Evolutionary conservation across 495 filamentous ascomycete genomes (phyloP).

Genomic region (Geoglossum glabrum): DNA sequence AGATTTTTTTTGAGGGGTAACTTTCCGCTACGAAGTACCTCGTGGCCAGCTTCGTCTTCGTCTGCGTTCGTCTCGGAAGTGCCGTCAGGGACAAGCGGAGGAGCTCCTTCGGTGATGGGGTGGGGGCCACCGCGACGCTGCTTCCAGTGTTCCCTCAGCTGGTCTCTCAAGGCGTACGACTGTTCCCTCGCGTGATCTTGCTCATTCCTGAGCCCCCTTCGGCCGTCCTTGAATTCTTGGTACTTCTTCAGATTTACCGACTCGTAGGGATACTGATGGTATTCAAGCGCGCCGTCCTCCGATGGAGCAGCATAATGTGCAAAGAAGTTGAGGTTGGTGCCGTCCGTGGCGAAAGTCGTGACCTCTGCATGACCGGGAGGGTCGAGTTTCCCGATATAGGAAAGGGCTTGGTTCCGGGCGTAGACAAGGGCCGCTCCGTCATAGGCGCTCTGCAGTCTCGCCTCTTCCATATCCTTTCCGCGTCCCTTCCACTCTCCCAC

Average conservation of each 20-base stretch:
- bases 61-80: conserved; percentile 20
- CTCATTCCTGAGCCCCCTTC: conserved; percentile 12
- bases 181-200: conserved; percentile 13
- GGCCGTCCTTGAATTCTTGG: conserved; percentile 8
- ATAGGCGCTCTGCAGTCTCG: conserved; percentile 12
- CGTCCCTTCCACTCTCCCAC: conserved; percentile 18
- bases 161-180: conserved; percentile 11
- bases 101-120: conserved; percentile 11
- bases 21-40: background rate
- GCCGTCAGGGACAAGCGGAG: conserved; percentile 13
- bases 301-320: conserved; percentile 16
- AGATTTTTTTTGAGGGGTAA: too few species aligned
- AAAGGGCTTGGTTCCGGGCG: conserved; percentile 15
- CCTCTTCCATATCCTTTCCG: conserved; percentile 11
- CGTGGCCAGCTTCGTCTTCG: conserved; percentile 18
- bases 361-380: conserved; percentile 14
- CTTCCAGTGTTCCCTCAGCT: conserved; percentile 14
- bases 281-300: conserved; percentile 13
- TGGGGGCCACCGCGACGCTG: conserved; percentile 8
- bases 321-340: conserved; percentile 16
- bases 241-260: conserved; percentile 9
- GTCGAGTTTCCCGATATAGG: conserved; percentile 9
- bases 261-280: conserved; percentile 15
- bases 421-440: conserved; percentile 18
- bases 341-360: conserved; percentile 19